Evolutionary conservation across 1,284 basidiomycete species (phyloP).

Genomic region (Testicularia cyperi): DNA sequence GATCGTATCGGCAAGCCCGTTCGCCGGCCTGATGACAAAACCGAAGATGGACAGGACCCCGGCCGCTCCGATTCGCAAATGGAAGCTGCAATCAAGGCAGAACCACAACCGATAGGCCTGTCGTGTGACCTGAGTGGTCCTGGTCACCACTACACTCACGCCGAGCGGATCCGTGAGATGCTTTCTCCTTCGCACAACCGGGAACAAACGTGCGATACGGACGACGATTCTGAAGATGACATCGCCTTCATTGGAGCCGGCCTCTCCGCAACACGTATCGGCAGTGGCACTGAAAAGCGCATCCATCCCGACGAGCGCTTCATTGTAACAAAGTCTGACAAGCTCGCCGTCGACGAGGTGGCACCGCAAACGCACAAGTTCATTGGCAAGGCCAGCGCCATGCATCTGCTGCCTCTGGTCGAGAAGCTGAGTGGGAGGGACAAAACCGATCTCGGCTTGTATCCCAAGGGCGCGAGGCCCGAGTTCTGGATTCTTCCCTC

Average conservation of each 20-base stretch:
- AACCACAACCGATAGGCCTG: background rate
- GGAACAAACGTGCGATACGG: conserved; percentile 8
- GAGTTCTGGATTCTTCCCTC: conserved; percentile 32
- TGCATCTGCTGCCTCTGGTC: conserved; percentile 42
- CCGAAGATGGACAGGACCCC: conserved; percentile 11
- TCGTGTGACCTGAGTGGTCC: no score
- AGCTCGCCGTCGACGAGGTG: background rate
- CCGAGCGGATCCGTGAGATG: conserved; percentile 7
- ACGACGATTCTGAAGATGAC: conserved; percentile 44
- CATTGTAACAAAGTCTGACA: conserved; percentile 5
- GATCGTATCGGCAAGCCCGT: conserved; percentile 49
- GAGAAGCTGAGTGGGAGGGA: conserved; percentile 29
- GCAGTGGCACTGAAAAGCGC: background rate
- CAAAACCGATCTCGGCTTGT: conserved; percentile 10
- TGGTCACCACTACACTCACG: no score
- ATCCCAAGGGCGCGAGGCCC: conserved; percentile 16
- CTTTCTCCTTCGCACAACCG: conserved; percentile 22
- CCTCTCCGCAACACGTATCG: conserved; percentile 3
- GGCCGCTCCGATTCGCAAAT: background rate
- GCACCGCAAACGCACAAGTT: conserved; percentile 23
- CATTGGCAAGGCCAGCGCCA: conserved; percentile 45
- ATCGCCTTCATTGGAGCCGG: conserved; percentile 33
- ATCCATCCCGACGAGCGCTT: conserved; percentile 14
- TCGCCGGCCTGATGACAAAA: conserved; percentile 41
- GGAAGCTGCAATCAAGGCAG: background rate